phyloP scores from a whole-genome alignment of 2,329 filamentous ascomycete species.

The Xylaria sp. region DNA sequence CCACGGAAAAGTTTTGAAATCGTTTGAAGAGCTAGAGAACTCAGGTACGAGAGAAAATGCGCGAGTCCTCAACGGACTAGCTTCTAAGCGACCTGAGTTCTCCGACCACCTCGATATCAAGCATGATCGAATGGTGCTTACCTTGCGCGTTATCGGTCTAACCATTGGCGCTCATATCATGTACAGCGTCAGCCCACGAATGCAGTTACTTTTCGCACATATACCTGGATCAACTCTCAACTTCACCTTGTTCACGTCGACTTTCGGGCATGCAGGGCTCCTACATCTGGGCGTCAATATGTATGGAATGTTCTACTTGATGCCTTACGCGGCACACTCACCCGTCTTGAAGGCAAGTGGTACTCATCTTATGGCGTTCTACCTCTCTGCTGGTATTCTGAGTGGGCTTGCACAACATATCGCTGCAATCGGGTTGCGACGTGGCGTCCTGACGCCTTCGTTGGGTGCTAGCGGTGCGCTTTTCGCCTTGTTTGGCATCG shows the following conservation, averaged over 20 bases:
- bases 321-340: conserved; percentile 16
- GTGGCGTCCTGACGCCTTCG: not conserved
- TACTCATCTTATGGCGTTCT: conserved; percentile 39
- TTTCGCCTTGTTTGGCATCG: conserved; percentile 35
- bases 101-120: not conserved
- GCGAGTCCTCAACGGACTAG: not conserved
- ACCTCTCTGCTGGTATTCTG: conserved; percentile 36
- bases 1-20: not conserved
- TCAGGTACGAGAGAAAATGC: not conserved
- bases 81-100: conserved; percentile 13
- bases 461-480: conserved; percentile 36
- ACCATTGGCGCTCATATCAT: conserved; percentile 23
- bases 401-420: conserved; percentile 33
- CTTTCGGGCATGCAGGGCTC: conserved; percentile 34
- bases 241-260: conserved; percentile 38
- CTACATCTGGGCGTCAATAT: conserved; percentile 34
- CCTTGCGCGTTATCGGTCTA: conserved; percentile 23
- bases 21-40: conserved; percentile 31
- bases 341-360: conserved; percentile 29
- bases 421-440: conserved; percentile 29
- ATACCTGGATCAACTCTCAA: conserved; percentile 26
- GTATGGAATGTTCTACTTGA: conserved; percentile 30
- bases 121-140: conserved; percentile 18
- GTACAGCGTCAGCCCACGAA: conserved; percentile 3
- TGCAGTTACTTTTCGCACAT: conserved; percentile 25